Conservation (phyloP, 371 early-diverging fungal genomes). For the Nematocida minor region DNA sequence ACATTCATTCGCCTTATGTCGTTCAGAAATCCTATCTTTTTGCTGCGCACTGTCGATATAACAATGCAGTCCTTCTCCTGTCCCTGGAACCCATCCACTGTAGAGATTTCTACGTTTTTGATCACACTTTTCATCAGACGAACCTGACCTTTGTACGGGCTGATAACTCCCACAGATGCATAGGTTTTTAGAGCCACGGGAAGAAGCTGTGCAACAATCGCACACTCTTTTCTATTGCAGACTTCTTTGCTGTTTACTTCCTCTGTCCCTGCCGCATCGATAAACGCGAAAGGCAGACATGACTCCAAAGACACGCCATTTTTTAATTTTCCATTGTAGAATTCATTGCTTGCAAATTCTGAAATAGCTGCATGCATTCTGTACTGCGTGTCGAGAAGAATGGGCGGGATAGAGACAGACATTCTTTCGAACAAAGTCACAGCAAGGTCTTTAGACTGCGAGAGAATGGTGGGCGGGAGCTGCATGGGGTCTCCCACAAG, state of each 20-base stretch:
- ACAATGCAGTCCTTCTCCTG: slow-evolving; percentile 81
- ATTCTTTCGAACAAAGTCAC: slow-evolving; percentile 33
- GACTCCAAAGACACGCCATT: neutral
- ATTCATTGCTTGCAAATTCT: slow-evolving; percentile 43
- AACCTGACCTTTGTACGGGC: slow-evolving; percentile 97
- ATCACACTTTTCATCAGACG: slow-evolving; percentile 76
- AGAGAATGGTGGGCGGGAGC: slow-evolving; percentile 65
- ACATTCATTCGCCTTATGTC: slow-evolving; percentile 86
- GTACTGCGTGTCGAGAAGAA: slow-evolving; percentile 60
- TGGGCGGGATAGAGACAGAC: neutral
- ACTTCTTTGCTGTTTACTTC: slow-evolving; percentile 19
- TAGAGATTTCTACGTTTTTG: slow-evolving; percentile 72
- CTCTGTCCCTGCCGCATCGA: slow-evolving; percentile 50
- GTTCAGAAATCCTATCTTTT: slow-evolving; percentile 79
- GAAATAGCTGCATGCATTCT: slow-evolving; percentile 56
- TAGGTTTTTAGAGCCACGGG: neutral
- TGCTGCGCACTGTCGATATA: slow-evolving; percentile 79
- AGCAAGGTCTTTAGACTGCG: neutral
- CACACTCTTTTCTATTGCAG: slow-evolving; percentile 19
- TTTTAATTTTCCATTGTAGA: slow-evolving; percentile 56
- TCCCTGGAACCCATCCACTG: slow-evolving; percentile 95
- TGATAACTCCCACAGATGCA: slow-evolving; percentile 80
- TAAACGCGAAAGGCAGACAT: slow-evolving; percentile 31
- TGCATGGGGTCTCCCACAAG: slow-evolving; percentile 94
- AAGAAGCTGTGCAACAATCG: neutral